phyloP scores from a whole-genome alignment of 345 rosid species.

The Arabidopsis suecica region DNA sequence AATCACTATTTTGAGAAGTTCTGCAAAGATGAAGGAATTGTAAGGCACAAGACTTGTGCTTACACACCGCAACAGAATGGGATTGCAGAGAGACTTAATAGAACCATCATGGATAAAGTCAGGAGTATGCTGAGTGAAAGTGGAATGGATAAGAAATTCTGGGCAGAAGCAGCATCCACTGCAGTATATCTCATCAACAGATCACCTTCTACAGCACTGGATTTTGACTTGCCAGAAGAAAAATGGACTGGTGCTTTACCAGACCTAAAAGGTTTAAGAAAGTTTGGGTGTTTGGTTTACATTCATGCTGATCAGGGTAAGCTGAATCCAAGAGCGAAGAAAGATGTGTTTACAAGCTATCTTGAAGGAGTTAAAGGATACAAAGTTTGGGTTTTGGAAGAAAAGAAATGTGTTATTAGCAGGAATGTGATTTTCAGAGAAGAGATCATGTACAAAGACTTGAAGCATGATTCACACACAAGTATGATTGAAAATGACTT shows the following conservation, averaged over 20 bases:
- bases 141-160: neutral
- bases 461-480: too few species aligned
- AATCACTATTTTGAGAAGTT: neutral
- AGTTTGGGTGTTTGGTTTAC: neutral
- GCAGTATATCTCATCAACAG: neutral
- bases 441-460: too few species aligned
- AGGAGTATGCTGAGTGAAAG: neutral
- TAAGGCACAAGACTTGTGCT: neutral
- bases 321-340: too few species aligned
- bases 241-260: neutral
- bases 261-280: neutral
- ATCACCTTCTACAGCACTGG: neutral
- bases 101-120: neutral
- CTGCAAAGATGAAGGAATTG: neutral
- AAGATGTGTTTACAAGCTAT: too few species aligned
- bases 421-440: too few species aligned
- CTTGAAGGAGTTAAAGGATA: neutral
- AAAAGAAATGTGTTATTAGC: too few species aligned
- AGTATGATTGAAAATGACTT: too few species aligned
- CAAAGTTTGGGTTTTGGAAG: too few species aligned
- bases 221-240: neutral
- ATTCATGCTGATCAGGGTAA: too few species aligned
- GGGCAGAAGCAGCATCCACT: neutral
- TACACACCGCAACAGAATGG: neutral
- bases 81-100: neutral